Evolutionary conservation across 768 basidiomycete species (phyloP).

Genomic region (Panaeolus papilionaceus): DNA sequence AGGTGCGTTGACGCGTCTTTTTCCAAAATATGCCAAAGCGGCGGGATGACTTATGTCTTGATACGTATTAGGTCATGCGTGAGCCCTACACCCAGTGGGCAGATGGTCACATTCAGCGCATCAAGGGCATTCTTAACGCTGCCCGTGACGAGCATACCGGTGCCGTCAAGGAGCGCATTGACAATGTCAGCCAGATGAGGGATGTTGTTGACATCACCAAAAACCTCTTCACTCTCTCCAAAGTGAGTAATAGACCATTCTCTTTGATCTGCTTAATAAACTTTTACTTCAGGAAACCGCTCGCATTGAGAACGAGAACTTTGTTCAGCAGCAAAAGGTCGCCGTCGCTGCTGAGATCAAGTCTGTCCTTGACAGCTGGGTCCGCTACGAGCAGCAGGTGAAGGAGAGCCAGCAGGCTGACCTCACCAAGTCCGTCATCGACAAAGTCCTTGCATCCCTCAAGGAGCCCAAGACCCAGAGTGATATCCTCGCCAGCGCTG

Average conservation of each 20-base stretch:
- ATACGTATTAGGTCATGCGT: slow-evolving; percentile 62
- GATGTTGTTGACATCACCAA: slow-evolving; percentile 93
- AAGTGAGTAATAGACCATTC: slow-evolving; percentile 53
- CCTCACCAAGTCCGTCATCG: slow-evolving; percentile 86
- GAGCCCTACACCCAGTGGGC: slow-evolving; percentile 96
- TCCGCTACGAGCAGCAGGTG: slow-evolving; percentile 94
- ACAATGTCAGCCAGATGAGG: slow-evolving; percentile 91
- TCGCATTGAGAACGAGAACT: slow-evolving; percentile 85
- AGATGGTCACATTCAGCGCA: slow-evolving; percentile 82
- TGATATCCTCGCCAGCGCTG: slow-evolving; percentile 79
- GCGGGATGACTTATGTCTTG: slow-evolving; percentile 19
- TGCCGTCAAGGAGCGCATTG: slow-evolving; percentile 92
- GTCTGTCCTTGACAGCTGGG: slow-evolving; percentile 96
- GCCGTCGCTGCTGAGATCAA: slow-evolving; percentile 90
- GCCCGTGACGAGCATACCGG: slow-evolving; percentile 91
- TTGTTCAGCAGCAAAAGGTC: slow-evolving; percentile 89
- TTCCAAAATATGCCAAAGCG: background rate
- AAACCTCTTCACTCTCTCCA: slow-evolving; percentile 90
- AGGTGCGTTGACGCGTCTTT: slow-evolving; percentile 51
- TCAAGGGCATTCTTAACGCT: slow-evolving; percentile 80
- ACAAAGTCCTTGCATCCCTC: slow-evolving; percentile 83
- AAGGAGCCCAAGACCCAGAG: slow-evolving; percentile 90
- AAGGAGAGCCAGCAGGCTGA: slow-evolving; percentile 97
- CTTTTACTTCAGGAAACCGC: slow-evolving; percentile 84
- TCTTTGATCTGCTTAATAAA: background rate